Evolutionary conservation across 108 stramenopile species (phyloP).

Genomic region (Skeletonema grethae): DNA sequence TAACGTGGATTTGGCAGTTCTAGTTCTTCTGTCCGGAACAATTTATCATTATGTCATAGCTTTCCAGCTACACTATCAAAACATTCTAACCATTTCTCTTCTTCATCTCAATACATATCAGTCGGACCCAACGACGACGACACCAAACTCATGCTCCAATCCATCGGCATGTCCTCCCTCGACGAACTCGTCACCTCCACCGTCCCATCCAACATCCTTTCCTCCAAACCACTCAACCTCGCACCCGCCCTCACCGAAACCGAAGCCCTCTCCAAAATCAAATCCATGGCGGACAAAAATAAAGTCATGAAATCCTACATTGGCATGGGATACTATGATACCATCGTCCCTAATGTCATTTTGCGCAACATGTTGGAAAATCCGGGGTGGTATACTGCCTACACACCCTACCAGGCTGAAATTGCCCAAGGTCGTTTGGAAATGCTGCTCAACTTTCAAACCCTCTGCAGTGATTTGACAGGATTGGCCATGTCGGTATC

Average conservation of each 20-base stretch:
- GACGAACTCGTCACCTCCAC: constrained; percentile 89
- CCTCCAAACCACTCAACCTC: constrained; percentile 69
- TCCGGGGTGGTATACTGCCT: constrained; percentile 99
- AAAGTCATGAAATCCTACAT: constrained; percentile 97
- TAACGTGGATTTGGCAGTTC: constrained; percentile 9
- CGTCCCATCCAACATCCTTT: constrained; percentile 90
- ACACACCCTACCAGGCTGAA: constrained; percentile 99
- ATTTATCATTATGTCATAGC: neutral
- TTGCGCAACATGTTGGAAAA: constrained; percentile 99
- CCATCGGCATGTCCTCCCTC: constrained; percentile 86
- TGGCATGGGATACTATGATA: constrained; percentile 98
- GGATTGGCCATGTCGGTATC: constrained; percentile 97
- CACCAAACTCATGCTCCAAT: constrained; percentile 81
- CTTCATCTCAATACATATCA: constrained; percentile 21
- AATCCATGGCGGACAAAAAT: constrained; percentile 78
- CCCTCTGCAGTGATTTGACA: constrained; percentile 96
- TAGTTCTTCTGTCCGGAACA: constrained; percentile 4
- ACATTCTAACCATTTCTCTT: neutral
- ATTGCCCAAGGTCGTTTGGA: constrained; percentile 99
- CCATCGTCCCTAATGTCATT: constrained; percentile 92
- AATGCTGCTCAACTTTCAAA: constrained; percentile 99
- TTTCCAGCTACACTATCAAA: neutral
- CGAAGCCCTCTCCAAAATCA: constrained; percentile 83
- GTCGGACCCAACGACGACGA: constrained; percentile 89
- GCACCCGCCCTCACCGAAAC: constrained; percentile 85